Conservation (phyloP, 2,329 filamentous ascomycete genomes). For the Penicillium verrucosum region DNA sequence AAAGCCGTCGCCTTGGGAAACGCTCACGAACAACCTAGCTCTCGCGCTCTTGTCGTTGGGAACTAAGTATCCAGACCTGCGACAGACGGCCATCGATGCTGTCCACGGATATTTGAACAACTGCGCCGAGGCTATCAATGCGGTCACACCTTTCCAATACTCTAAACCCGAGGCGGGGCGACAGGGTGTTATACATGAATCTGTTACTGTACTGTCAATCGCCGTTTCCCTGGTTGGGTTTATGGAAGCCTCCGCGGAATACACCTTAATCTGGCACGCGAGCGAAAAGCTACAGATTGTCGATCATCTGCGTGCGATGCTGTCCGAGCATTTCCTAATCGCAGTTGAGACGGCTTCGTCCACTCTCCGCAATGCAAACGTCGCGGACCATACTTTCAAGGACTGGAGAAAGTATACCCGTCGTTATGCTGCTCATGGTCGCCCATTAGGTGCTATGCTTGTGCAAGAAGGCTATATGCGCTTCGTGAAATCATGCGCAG, state of each 20-base stretch:
- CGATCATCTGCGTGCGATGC: slow-evolving; percentile 64
- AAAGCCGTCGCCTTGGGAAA: slow-evolving; percentile 85
- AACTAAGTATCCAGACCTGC: slow-evolving; percentile 65
- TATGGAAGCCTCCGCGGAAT: slow-evolving; percentile 73
- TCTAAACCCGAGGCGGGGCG: slow-evolving; percentile 53
- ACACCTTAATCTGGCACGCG: slow-evolving; percentile 76
- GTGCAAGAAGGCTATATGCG: slow-evolving; percentile 85
- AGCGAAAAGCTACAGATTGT: slow-evolving; percentile 71
- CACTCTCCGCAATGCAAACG: slow-evolving; percentile 76
- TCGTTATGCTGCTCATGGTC: slow-evolving; percentile 74
- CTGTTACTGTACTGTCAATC: slow-evolving; percentile 68
- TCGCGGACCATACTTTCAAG: slow-evolving; percentile 62
- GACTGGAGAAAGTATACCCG: slow-evolving; percentile 87
- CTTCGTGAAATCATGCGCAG: slow-evolving; percentile 74
- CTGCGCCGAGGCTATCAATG: slow-evolving; percentile 61
- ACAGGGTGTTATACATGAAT: slow-evolving; percentile 50
- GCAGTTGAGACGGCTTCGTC: slow-evolving; percentile 87
- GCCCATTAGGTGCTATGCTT: slow-evolving; percentile 86
- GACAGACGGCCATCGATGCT: slow-evolving; percentile 62
- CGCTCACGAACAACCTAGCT: slow-evolving; percentile 73
- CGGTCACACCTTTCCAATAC: slow-evolving; percentile 54
- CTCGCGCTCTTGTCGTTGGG: slow-evolving; percentile 79
- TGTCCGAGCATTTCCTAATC: slow-evolving; percentile 82
- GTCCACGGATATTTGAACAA: slow-evolving; percentile 70
- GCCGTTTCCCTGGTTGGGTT: slow-evolving; percentile 87